These are phyloP conservation scores for Eragrostis nindensis DNA, from an alignment of 176 grass and related monocot species.

Conservation along the genomic window DNA sequence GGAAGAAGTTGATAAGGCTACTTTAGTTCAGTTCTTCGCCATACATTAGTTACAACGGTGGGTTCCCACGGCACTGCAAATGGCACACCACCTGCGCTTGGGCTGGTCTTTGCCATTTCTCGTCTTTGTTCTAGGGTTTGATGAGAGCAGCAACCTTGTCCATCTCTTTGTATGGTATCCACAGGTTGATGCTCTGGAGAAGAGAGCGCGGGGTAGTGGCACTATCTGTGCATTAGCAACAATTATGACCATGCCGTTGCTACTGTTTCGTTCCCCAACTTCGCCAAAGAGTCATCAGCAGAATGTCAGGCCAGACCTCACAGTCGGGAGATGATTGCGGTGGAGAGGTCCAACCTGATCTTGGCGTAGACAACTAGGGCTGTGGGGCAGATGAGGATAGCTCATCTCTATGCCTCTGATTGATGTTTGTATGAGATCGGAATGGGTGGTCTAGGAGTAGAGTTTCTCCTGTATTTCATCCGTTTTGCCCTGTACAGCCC, in stretches of 20 bases:
- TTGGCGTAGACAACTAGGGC: neutral
- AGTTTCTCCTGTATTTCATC: neutral
- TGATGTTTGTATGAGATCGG: constrained; percentile 20
- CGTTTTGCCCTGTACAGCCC: neutral
- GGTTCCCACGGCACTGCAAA: neutral
- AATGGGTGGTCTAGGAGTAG: neutral
- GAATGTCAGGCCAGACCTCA: neutral
- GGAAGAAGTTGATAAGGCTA: neutral
- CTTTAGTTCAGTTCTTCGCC: neutral
- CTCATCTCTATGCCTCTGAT: neutral
- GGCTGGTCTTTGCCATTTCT: neutral
- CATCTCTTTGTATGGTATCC: too few relatives aligned
- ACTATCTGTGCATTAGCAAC: too few relatives aligned
- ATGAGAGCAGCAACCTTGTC: too few relatives aligned
- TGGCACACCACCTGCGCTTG: neutral
- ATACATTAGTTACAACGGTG: neutral
- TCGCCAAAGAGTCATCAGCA: neutral
- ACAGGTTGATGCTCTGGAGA: too few relatives aligned
- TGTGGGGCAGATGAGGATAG: too few relatives aligned
- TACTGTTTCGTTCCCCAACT: neutral
- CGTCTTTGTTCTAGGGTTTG: neutral
- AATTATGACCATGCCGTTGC: too few relatives aligned
- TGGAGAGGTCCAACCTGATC: neutral
- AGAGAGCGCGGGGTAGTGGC: too few relatives aligned
- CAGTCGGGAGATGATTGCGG: neutral